Evolutionary conservation across 495 filamentous ascomycete genomes (phyloP).

Genomic region (Echria macrotheca): DNA sequence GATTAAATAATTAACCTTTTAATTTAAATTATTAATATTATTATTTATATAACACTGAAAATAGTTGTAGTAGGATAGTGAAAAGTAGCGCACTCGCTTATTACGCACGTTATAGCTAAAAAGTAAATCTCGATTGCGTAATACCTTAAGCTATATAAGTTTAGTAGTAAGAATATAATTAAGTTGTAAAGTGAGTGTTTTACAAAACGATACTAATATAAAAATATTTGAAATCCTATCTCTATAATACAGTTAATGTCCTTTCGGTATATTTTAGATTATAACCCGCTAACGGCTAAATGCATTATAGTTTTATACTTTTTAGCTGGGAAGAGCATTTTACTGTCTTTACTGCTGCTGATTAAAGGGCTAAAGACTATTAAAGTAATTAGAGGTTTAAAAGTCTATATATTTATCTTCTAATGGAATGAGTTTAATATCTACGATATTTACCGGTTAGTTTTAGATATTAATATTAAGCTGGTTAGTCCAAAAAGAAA

Average conservation of each 20-base stretch:
- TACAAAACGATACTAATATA: slow-evolving; percentile 22
- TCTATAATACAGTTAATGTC: slow-evolving; percentile 34
- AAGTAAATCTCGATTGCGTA: slow-evolving; percentile 22
- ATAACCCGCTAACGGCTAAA: slow-evolving; percentile 31
- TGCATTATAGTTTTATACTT: slow-evolving; percentile 37
- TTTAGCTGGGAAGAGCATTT: slow-evolving; percentile 37
- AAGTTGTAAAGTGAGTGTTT: slow-evolving; percentile 21
- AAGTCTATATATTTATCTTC: slow-evolving; percentile 39
- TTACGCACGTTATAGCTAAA: slow-evolving; percentile 39
- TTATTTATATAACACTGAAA: too few relatives aligned
- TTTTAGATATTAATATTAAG: slow-evolving; percentile 39
- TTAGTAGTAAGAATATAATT: slow-evolving; percentile 17
- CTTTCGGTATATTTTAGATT: slow-evolving; percentile 31
- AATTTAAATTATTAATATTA: too few relatives aligned
- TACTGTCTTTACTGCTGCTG: slow-evolving; percentile 9
- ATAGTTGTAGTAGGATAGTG: too few relatives aligned
- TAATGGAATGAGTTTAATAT: slow-evolving; percentile 15
- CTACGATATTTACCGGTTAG: slow-evolving; percentile 41
- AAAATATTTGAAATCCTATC: slow-evolving; percentile 25
- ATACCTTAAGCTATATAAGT: slow-evolving; percentile 29
- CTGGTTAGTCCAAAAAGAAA: slow-evolving; percentile 32
- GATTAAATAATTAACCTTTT: too few relatives aligned
- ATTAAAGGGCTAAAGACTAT: neutral
- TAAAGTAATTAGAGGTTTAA: slow-evolving; percentile 21
- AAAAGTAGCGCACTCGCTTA: too few relatives aligned